Percentiles rank a stretch among this genome's conserved stretches.
Evolutionary conservation across 2,329 filamentous ascomycete genomes (phyloP).

Genomic region (Pseudonectria buxi): DNA sequence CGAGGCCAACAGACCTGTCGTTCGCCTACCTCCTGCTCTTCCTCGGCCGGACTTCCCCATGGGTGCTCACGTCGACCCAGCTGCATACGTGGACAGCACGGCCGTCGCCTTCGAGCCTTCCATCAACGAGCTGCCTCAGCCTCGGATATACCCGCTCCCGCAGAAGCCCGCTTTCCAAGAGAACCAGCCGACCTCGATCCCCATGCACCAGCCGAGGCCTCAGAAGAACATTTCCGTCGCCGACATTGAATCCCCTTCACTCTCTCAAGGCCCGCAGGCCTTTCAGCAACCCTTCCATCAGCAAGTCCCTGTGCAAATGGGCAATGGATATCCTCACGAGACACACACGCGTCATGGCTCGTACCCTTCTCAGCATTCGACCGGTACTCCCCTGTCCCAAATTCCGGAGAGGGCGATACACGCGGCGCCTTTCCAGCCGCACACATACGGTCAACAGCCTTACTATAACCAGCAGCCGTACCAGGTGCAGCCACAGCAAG

Average conservation of each 20-base stretch:
- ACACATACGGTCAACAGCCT: constrained; percentile 51
- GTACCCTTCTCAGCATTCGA: constrained; percentile 63
- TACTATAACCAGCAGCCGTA: constrained; percentile 49
- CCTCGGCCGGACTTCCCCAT: constrained; percentile 26
- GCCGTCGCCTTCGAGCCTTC: constrained; percentile 24
- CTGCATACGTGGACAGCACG: constrained; percentile 9
- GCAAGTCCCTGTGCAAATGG: constrained; percentile 74
- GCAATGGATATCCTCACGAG: constrained; percentile 49
- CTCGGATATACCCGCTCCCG: constrained; percentile 51
- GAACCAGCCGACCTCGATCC: constrained; percentile 43
- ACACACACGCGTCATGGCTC: constrained; percentile 61
- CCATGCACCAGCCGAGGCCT: constrained; percentile 91
- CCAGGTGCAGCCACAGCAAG: constrained; percentile 38
- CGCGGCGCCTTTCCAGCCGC: constrained; percentile 81
- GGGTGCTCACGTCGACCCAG: constrained; percentile 13
- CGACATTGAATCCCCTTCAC: constrained; percentile 59
- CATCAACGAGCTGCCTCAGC: constrained; percentile 48
- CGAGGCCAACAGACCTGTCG: constrained; percentile 64
- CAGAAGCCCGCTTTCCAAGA: constrained; percentile 54
- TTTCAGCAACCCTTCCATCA: constrained; percentile 93
- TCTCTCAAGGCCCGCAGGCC: constrained; percentile 53
- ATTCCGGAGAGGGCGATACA: constrained; percentile 91
- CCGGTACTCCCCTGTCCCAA: constrained; percentile 77
- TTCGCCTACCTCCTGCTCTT: constrained; percentile 66
- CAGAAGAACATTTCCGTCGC: constrained; percentile 92